phyloP scores from a whole-genome alignment of 495 filamentous ascomycete species.

The Aspergillus mulundensis region DNA sequence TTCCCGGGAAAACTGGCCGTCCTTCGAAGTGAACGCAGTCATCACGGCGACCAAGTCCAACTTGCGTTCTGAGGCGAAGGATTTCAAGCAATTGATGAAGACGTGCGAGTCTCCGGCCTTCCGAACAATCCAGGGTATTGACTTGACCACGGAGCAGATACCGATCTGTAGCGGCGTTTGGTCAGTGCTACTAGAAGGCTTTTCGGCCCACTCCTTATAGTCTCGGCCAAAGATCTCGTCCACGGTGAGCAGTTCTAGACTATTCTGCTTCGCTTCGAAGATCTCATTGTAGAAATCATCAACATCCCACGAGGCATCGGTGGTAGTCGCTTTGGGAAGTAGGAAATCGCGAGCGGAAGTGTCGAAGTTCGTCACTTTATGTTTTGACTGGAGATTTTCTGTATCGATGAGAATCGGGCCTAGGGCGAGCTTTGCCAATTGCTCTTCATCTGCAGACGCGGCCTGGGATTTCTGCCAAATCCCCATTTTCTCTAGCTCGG shows the following conservation, averaged over 20 bases:
- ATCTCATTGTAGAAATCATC: slow-evolving; percentile 60
- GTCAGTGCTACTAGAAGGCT: slow-evolving; percentile 15
- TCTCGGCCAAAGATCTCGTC: slow-evolving; percentile 81
- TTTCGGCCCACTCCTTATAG: slow-evolving; percentile 84
- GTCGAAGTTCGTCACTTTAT: slow-evolving; percentile 74
- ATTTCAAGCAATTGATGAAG: slow-evolving; percentile 44
- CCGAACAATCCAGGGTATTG: slow-evolving; percentile 56
- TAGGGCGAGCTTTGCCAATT: slow-evolving; percentile 73
- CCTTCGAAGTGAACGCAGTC: slow-evolving; percentile 56
- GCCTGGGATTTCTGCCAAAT: slow-evolving; percentile 48
- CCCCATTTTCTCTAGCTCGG: slow-evolving; percentile 47
- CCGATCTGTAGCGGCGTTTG: slow-evolving; percentile 53
- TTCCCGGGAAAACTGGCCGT: slow-evolving; percentile 60
- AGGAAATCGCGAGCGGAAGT: slow-evolving; percentile 59
- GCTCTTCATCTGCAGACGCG: slow-evolving; percentile 33
- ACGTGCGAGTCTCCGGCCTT: slow-evolving; percentile 45
- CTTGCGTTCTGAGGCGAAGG: slow-evolving; percentile 53
- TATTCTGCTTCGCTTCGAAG: slow-evolving; percentile 63
- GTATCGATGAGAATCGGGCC: slow-evolving; percentile 86
- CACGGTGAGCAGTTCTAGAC: slow-evolving; percentile 59
- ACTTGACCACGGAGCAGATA: slow-evolving; percentile 68
- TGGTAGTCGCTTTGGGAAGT: slow-evolving; percentile 33
- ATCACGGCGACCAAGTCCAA: slow-evolving; percentile 71
- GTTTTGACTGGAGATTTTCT: slow-evolving; percentile 59
- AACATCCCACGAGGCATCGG: slow-evolving; percentile 36